Base-by-base conservation (phyloP, 441 rosid genomes). In the Croton laevigatus region DNA sequence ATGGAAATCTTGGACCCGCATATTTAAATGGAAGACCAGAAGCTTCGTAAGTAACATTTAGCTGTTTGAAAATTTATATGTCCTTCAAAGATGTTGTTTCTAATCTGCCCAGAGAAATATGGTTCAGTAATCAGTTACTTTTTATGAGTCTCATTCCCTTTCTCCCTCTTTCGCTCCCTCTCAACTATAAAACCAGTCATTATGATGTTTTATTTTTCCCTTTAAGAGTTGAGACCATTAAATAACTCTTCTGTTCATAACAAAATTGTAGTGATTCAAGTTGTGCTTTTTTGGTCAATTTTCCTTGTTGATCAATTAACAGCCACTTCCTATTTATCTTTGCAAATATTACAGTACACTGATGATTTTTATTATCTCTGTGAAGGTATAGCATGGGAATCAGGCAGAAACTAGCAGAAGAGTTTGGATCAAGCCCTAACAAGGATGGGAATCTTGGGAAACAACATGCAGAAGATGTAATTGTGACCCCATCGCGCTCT, bases 301-400 rank as follows among this genome's bases (percentile, higher is more conserved):
- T 68, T 5, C 67, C 68, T 73, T 49, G 34, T 51, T 66, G 52
- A 48, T 65, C 52, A 37, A 13, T 13, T 10, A 37, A 7, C 38
- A 62, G 27, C 23, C 6, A 38, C 57, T 52, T 48, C 14, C 23
- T 49, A 57, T 61, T 57, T 66, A 17, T 62, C 59, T 64, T 51
- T 51, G 46, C 20, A 60, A 51, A 17, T n/a, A 38, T 52, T 81
- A 79, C 84, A 85, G 91, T 57, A 22, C 36, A 69, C 55, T 67
- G 57, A 58, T 77, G 44, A 37, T 73, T 45, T 59, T 23, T 48
- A n/a, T 64, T 52, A 44, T 74, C 60, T 71, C 51, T 60, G 36
- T 86, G 81, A 87, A 94, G 98, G 73, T 94, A 94, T 83, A 94
- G 98, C 85, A 89, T 94, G 98, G 98, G 98, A 62, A 88, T 94